These are phyloP conservation scores for Podaxis mareebaensis DNA, from an alignment of 768 basidiomycete species.

Conservation along the genomic window DNA sequence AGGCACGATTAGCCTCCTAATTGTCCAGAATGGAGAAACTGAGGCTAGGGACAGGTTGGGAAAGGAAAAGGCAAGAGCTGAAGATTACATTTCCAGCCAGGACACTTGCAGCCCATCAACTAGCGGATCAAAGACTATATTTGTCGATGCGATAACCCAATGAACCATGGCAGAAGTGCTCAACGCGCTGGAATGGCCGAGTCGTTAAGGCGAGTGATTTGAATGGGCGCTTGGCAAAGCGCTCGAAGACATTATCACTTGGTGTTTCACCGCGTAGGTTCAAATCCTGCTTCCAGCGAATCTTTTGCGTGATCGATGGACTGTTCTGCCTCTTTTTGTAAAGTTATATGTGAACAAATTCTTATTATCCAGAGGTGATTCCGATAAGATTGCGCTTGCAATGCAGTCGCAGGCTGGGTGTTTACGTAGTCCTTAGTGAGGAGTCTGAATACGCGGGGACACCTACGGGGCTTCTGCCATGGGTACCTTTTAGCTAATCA, in stretches of 20 bases:
- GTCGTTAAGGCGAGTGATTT: conserved; percentile 94
- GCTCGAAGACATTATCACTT: conserved; percentile 57
- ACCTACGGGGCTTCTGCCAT: background rate
- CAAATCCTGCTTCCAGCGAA: conserved; percentile 89
- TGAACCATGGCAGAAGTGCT: background rate
- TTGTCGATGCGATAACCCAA: background rate
- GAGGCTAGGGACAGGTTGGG: no score
- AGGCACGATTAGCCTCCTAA: background rate
- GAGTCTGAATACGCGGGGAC: background rate
- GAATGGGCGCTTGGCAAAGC: conserved; percentile 39
- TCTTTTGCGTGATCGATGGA: conserved; percentile 32
- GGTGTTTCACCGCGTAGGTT: conserved; percentile 88
- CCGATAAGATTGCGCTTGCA: background rate
- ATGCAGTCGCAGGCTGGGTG: background rate
- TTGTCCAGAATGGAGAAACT: no score
- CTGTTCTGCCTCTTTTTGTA: background rate
- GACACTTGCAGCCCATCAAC: background rate
- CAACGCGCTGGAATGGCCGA: conserved; percentile 71
- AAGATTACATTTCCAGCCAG: no score
- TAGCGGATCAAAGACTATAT: background rate
- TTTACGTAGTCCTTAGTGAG: background rate
- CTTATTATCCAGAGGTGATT: background rate
- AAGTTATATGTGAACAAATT: background rate
- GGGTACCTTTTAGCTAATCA: background rate
- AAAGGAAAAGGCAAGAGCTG: no score